These are phyloP conservation scores for Hemileccinum impolitum DNA, from an alignment of 768 basidiomycete genomes.

Conservation along the genomic window DNA sequence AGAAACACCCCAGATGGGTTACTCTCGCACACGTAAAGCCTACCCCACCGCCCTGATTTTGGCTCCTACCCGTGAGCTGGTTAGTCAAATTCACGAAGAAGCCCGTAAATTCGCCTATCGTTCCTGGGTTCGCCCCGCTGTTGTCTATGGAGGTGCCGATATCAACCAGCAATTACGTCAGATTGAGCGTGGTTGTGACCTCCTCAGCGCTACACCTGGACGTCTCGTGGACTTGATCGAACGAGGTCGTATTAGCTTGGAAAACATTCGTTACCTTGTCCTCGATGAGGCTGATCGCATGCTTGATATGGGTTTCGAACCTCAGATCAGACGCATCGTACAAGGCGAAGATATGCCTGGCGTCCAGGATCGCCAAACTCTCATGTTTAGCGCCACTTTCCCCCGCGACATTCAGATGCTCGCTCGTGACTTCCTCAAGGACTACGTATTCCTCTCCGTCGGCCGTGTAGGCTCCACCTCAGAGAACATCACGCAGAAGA, in stretches of 20 bases:
- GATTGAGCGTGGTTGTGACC: conserved; percentile 95
- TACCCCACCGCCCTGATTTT: conserved; percentile 97
- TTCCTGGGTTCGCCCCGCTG: conserved; percentile 98
- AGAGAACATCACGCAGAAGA: conserved; percentile 99
- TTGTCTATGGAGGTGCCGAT: conserved; percentile 98
- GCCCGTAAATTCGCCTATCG: conserved; percentile 99
- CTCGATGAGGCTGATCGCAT: conserved; percentile 99
- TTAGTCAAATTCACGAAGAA: conserved; percentile 99
- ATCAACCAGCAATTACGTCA: conserved; percentile 91
- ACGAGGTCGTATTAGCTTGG: conserved; percentile 92
- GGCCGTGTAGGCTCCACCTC: conserved; percentile 98
- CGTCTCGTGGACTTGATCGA: conserved; percentile 98
- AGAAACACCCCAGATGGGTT: conserved; percentile 43
- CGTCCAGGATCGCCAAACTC: conserved; percentile 85
- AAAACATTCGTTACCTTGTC: conserved; percentile 96
- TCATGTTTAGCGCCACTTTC: conserved; percentile 99
- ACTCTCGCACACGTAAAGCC: conserved; percentile 78
- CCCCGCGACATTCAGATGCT: conserved; percentile 98
- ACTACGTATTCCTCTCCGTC: conserved; percentile 98
- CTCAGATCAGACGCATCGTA: conserved; percentile 96
- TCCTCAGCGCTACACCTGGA: conserved; percentile 94
- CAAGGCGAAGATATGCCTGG: conserved; percentile 99
- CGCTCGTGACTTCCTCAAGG: conserved; percentile 93
- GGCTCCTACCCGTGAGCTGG: conserved; percentile 97
- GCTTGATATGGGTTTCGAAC: conserved; percentile 99